Percentiles rank a stretch among this genome's conserved stretches.
phyloP scores from a whole-genome alignment of 1,284 basidiomycete genomes.

The Cystobasidium sp. region DNA sequence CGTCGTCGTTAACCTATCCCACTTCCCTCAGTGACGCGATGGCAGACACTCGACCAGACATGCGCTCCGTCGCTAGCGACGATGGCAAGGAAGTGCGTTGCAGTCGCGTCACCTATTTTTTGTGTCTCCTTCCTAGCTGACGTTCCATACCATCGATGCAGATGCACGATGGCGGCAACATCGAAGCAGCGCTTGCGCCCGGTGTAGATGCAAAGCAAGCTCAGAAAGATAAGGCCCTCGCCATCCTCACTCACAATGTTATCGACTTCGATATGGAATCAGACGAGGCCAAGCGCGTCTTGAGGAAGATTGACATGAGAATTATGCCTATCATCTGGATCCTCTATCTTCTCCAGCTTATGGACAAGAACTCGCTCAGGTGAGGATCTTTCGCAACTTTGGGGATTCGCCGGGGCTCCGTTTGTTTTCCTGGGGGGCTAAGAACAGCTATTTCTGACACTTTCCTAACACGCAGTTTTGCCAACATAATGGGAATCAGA shows the following conservation, averaged over 20 bases:
- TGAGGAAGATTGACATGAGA: slow-evolving; percentile 54
- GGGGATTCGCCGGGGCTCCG: neutral
- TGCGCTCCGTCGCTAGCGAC: neutral
- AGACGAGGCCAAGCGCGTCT: slow-evolving; percentile 47
- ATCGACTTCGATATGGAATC: slow-evolving; percentile 9
- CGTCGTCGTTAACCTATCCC: too few relatives aligned
- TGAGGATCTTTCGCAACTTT: neutral
- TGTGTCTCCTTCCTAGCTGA: neutral
- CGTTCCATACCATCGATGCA: neutral
- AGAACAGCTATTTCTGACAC: neutral
- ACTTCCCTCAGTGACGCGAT: neutral
- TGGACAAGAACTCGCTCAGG: slow-evolving; percentile 35
- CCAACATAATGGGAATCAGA: slow-evolving; percentile 52
- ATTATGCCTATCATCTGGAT: slow-evolving; percentile 54
- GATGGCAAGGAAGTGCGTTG: neutral
- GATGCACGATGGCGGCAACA: neutral
- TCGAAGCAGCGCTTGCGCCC: neutral
- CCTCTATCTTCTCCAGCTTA: slow-evolving; percentile 49
- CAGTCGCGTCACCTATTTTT: neutral
- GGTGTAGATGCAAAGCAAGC: slow-evolving; percentile 16
- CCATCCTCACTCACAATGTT: slow-evolving; percentile 2
- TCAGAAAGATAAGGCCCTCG: slow-evolving; percentile 19
- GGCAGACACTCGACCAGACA: slow-evolving; percentile 1
- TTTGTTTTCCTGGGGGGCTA: neutral
- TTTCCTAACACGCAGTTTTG: slow-evolving; percentile 45